Evolutionary conservation across 306 rosid genomes (phyloP).

Genomic region (Pyrus betulifolia): DNA sequence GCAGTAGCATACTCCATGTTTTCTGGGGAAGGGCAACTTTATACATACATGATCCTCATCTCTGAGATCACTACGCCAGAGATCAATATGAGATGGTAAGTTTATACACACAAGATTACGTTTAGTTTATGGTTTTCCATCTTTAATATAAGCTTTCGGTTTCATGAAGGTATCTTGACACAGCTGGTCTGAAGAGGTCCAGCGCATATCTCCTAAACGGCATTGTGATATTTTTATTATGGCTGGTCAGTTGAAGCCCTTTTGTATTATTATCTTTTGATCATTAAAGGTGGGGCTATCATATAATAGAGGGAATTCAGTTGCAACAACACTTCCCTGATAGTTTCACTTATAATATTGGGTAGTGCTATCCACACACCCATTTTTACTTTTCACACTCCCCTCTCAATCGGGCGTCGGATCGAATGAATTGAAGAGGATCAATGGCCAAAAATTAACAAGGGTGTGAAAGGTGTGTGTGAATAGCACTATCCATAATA

Average conservation of each 20-base stretch:
- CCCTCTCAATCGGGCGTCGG: too few relatives aligned
- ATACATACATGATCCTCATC: conserved; percentile 49
- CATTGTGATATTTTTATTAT: conserved; percentile 37
- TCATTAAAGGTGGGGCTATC: background rate
- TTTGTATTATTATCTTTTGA: background rate
- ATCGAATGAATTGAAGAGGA: too few relatives aligned
- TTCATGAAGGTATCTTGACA: conserved; percentile 44
- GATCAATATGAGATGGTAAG: conserved; percentile 50
- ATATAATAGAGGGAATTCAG: background rate
- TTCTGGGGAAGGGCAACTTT: conserved; percentile 50
- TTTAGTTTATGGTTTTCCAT: background rate
- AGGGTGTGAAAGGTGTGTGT: too few relatives aligned
- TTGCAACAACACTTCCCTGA: background rate
- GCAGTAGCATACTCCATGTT: conserved; percentile 43
- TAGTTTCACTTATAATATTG: background rate
- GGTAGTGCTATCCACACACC: too few relatives aligned
- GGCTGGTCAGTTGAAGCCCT: conserved; percentile 43
- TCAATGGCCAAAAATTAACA: too few relatives aligned
- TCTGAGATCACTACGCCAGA: conserved; percentile 50
- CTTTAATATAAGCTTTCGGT: background rate
- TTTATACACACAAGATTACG: background rate
- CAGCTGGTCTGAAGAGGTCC: conserved; percentile 49
- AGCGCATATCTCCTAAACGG: conserved; percentile 40
- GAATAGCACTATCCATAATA: background rate
- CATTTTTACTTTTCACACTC: too few relatives aligned